A percentile compares a stretch with the other conserved stretches of the same genome.
phyloP scores from a whole-genome alignment of 441 rosid species.

The Populus trichocarpa region DNA sequence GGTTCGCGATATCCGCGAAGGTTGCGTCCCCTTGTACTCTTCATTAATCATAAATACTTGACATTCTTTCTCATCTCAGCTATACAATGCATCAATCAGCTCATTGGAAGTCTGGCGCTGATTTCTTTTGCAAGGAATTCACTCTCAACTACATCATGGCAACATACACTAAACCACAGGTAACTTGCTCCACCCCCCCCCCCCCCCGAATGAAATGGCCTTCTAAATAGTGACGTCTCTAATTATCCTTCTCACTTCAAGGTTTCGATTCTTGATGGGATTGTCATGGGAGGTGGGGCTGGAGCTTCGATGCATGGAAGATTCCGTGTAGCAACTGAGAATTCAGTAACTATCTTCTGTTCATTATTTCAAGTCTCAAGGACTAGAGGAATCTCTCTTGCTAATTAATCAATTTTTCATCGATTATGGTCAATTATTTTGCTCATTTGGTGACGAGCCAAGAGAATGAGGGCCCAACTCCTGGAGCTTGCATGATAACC shows the following conservation, averaged over 20 bases:
- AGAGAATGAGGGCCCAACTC: background rate
- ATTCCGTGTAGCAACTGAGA: conserved; percentile 83
- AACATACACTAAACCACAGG: conserved; percentile 77
- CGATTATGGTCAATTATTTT: background rate
- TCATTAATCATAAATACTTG: background rate
- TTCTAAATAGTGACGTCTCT: background rate
- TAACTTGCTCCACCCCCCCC: background rate
- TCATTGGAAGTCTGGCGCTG: conserved; percentile 55
- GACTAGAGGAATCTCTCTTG: background rate
- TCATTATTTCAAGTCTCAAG: conserved; percentile 8
- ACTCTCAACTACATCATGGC: conserved; percentile 66
- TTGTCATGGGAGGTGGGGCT: conserved; percentile 93
- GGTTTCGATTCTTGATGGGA: conserved; percentile 83
- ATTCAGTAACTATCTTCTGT: conserved; percentile 47
- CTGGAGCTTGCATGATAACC: background rate
- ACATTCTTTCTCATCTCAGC: background rate
- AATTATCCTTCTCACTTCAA: conserved; percentile 8
- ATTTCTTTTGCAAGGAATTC: conserved; percentile 48
- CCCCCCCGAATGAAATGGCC: background rate
- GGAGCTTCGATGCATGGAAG: conserved; percentile 82
- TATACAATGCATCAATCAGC: conserved; percentile 41
- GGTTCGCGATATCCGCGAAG: conserved; percentile 39
- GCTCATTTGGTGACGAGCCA: background rate
- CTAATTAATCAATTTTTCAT: too few relatives aligned
- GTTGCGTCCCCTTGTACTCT: conserved; percentile 4